phyloP scores from a whole-genome alignment of 2,329 filamentous ascomycete species.

The Coleophoma eucalyptorum region DNA sequence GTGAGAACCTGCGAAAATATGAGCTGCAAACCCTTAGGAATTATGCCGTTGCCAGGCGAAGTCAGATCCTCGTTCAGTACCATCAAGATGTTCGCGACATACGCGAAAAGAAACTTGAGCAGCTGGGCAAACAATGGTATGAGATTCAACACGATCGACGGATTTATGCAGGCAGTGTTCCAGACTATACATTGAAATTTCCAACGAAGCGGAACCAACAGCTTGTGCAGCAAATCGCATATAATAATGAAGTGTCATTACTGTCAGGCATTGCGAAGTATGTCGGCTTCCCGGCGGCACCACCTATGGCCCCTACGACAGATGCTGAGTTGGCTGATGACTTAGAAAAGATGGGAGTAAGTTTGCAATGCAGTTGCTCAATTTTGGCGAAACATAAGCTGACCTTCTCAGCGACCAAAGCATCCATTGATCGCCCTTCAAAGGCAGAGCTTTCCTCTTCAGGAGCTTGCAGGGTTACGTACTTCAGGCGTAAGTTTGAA shows the following conservation, averaged over 20 bases:
- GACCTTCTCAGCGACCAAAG: slow-evolving; percentile 21
- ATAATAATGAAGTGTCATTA: slow-evolving; percentile 92
- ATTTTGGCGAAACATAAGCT: slow-evolving; percentile 6
- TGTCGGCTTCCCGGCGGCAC: slow-evolving; percentile 94
- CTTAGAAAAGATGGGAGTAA: slow-evolving; percentile 82
- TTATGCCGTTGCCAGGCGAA: slow-evolving; percentile 74
- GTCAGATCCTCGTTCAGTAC: slow-evolving; percentile 86
- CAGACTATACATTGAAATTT: slow-evolving; percentile 79
- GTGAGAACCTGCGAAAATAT: slow-evolving; percentile 69
- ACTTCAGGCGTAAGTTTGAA: slow-evolving; percentile 32
- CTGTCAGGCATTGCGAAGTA: slow-evolving; percentile 90
- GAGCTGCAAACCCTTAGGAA: slow-evolving; percentile 70
- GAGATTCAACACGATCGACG: slow-evolving; percentile 87
- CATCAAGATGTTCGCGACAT: slow-evolving; percentile 82
- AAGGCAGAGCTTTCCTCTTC: slow-evolving; percentile 18
- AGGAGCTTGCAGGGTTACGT: slow-evolving; percentile 27
- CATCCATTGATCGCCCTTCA: slow-evolving; percentile 16
- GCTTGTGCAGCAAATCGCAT: slow-evolving; percentile 80
- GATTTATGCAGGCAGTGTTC: slow-evolving; percentile 71
- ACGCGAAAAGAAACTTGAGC: slow-evolving; percentile 74
- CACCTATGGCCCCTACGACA: slow-evolving; percentile 71
- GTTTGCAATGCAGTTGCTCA: slow-evolving; percentile 28
- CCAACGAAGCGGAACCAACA: slow-evolving; percentile 74
- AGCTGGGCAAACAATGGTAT: slow-evolving; percentile 86
- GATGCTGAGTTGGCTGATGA: slow-evolving; percentile 78